A percentile compares a stretch with the other conserved stretches of the same genome.
Conservation (phyloP, 257 asterid species). For the Pogostemon cablin region DNA sequence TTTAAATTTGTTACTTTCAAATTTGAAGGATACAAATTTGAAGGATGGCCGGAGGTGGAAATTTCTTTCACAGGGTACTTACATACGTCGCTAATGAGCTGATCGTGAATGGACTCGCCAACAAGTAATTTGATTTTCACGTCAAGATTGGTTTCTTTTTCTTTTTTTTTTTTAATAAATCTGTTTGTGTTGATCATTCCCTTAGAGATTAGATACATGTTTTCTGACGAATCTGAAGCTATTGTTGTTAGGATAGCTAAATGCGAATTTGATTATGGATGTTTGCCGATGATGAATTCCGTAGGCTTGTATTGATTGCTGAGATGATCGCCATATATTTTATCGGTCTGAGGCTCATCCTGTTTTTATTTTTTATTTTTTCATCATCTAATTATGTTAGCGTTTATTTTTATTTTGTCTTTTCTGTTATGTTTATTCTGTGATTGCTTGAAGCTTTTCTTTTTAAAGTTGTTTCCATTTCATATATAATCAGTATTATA, state of each 20-base stretch:
- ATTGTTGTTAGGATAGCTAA: neutral
- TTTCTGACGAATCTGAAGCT: neutral
- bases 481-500: neutral
- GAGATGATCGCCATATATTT: conserved; percentile 44
- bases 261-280: neutral
- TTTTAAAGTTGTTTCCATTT: neutral
- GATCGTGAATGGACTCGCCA: conserved; percentile 62
- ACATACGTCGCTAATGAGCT: conserved; percentile 67
- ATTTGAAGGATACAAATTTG: conserved; percentile 39
- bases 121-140: conserved; percentile 49
- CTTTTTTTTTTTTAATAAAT: neutral
- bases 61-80: conserved; percentile 64
- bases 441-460: neutral
- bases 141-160: neutral
- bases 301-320: conserved; percentile 34
- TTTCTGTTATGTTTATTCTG: neutral
- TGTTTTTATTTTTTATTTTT: neutral
- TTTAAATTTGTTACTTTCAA: neutral
- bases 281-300: conserved; percentile 43
- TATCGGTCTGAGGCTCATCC: conserved; percentile 61
- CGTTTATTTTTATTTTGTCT: too few relatives aligned
- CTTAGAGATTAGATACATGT: neutral
- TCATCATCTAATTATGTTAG: neutral
- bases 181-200: neutral
- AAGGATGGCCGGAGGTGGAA: conserved; percentile 84